A percentile compares a stretch with the other conserved stretches of the same genome.
Evolutionary conservation across 495 filamentous ascomycete genomes (phyloP).

Genomic region (Hapsidospora chrysogenum): DNA sequence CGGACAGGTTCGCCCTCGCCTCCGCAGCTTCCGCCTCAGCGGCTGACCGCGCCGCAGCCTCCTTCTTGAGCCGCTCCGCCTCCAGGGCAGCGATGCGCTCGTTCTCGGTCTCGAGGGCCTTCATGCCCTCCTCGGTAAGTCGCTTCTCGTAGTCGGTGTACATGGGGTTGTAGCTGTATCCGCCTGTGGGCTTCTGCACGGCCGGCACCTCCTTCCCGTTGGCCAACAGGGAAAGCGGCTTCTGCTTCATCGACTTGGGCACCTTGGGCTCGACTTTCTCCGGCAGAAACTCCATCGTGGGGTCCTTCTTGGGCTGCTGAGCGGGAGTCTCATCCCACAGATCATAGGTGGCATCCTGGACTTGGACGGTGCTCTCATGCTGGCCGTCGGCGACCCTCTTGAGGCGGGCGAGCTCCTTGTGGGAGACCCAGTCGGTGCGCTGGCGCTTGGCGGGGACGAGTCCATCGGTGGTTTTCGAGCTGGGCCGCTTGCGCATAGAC

Average conservation of each 20-base stretch:
- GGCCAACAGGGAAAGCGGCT: constrained; percentile 63
- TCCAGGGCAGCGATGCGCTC: constrained; percentile 53
- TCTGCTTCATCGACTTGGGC: constrained; percentile 57
- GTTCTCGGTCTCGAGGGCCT: constrained; percentile 65
- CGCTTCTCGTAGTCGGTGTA: constrained; percentile 72
- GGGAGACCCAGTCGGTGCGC: constrained; percentile 56
- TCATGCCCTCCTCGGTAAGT: constrained; percentile 52
- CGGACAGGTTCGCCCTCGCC: constrained; percentile 48
- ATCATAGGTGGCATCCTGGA: constrained; percentile 47
- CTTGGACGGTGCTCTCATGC: constrained; percentile 34
- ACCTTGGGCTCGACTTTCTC: constrained; percentile 48
- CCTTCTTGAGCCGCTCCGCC: constrained; percentile 36
- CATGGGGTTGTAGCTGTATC: constrained; percentile 78
- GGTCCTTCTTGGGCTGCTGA: constrained; percentile 19
- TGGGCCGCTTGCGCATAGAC: constrained; percentile 54
- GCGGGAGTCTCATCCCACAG: constrained; percentile 48
- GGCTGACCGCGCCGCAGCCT: constrained; percentile 35
- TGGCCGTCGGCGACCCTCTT: constrained; percentile 61
- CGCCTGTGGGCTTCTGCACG: constrained; percentile 61
- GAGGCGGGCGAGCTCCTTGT: constrained; percentile 63
- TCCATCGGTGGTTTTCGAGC: constrained; percentile 38
- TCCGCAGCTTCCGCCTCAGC: constrained; percentile 45
- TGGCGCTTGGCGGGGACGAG: constrained; percentile 59
- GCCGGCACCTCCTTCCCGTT: constrained; percentile 62
- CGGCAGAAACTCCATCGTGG: constrained; percentile 39